These are phyloP conservation scores for Przewalskia tangutica DNA, from an alignment of 257 asterid genomes.

Conservation along the genomic window DNA sequence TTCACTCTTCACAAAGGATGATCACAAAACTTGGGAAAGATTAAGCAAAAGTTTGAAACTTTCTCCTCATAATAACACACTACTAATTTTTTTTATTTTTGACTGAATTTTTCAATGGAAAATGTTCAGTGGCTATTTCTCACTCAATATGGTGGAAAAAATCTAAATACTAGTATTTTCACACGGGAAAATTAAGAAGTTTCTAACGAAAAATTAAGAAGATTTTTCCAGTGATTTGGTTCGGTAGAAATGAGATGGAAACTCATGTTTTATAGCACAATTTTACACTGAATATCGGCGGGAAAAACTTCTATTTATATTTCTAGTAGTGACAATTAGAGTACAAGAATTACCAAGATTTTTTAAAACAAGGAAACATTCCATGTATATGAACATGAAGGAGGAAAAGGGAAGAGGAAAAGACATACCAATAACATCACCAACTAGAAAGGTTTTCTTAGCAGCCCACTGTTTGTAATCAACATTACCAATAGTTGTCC, in stretches of 20 bases:
- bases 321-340: not conserved
- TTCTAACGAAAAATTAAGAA: too few species aligned
- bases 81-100: too few species aligned
- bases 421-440: slow-evolving; percentile 48
- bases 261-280: too few species aligned
- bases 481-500: slow-evolving; percentile 77
- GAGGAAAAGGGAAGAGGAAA: not conserved
- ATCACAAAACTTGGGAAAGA: not conserved
- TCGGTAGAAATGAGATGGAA: too few species aligned
- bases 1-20: not conserved
- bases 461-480: slow-evolving; percentile 70
- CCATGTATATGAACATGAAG: not conserved
- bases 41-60: not conserved
- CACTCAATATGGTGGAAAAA: too few species aligned
- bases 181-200: too few species aligned
- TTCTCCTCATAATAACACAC: not conserved
- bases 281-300: too few species aligned
- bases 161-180: too few species aligned
- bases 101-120: too few species aligned
- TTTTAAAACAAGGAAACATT: not conserved
- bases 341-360: not conserved
- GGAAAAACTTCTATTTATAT: too few species aligned
- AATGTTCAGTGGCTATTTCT: too few species aligned
- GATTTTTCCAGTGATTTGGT: too few species aligned
- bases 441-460: slow-evolving; percentile 42